Conservation (phyloP, 2,329 filamentous ascomycete species). For the Phyllosticta paracitricarpa region DNA sequence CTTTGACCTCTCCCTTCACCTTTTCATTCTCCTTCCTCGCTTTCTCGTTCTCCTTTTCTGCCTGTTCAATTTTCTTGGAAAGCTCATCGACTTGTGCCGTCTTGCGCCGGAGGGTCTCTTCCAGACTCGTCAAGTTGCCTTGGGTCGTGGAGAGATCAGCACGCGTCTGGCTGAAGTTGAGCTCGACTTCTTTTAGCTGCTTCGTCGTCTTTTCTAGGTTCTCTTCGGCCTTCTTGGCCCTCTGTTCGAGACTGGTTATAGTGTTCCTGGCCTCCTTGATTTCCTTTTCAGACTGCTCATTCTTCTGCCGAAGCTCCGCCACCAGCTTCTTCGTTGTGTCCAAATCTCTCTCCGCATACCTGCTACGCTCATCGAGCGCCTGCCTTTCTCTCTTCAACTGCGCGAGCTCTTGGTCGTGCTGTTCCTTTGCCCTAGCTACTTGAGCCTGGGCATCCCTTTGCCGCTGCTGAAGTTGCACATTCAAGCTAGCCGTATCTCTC, state of each 20-base stretch:
- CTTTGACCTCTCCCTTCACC: constrained; percentile 15
- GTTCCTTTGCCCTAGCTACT: constrained; percentile 21
- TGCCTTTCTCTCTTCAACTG: constrained; percentile 17
- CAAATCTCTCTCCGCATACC: constrained; percentile 1
- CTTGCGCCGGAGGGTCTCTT: constrained; percentile 15
- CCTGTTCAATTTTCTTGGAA: constrained; percentile 6
- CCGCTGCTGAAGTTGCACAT: constrained; percentile 25
- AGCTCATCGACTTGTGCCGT: constrained; percentile 10
- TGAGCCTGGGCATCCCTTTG: constrained; percentile 20
- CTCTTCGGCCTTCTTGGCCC: constrained; percentile 6
- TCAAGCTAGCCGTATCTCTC: constrained; percentile 28
- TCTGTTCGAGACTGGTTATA: constrained; percentile 1
- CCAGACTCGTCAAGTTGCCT: constrained; percentile 9
- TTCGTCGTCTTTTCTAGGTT: constrained; percentile 4
- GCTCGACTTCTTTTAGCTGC: constrained; percentile 8
- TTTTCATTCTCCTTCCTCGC: neutral
- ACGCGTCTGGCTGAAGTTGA: constrained; percentile 1
- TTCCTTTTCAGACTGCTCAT: constrained; percentile 19
- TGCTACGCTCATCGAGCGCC: constrained; percentile 21
- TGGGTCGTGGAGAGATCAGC: neutral
- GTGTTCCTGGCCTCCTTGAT: constrained; percentile 14
- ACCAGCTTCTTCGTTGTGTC: constrained; percentile 17
- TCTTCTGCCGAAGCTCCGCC: constrained; percentile 35
- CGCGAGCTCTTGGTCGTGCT: constrained; percentile 24
- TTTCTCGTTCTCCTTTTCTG: constrained; percentile 5